A percentile compares a stretch with the other conserved stretches of the same genome.
phyloP scores from a whole-genome alignment of 2,329 filamentous ascomycete species.

The Fusarium compactum region DNA sequence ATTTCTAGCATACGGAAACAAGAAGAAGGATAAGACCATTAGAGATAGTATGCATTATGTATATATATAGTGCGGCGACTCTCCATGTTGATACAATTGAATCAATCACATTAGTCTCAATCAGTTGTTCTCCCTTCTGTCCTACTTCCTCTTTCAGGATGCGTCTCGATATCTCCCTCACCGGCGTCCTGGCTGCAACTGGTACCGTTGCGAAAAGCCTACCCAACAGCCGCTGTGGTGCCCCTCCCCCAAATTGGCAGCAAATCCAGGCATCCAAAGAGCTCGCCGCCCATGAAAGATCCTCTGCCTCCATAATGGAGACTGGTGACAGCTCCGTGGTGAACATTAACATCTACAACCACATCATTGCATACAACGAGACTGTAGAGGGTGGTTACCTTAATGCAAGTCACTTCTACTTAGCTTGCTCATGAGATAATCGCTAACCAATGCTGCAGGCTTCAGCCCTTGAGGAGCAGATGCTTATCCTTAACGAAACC shows the following conservation, averaged over 20 bases:
- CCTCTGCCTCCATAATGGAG: no score
- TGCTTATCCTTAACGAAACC: neutral
- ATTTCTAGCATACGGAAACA: neutral
- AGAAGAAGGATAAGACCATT: no score
- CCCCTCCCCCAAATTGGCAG: no score
- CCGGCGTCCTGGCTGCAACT: neutral
- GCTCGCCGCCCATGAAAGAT: no score
- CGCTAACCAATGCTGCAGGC: neutral
- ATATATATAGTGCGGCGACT: no score
- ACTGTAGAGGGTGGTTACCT: neutral
- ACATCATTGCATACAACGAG: neutral
- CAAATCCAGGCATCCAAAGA: no score
- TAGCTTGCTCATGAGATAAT: neutral
- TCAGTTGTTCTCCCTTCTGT: neutral
- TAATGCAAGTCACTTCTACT: neutral
- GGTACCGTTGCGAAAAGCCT: neutral
- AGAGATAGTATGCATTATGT: no score
- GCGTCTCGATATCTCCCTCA: neutral
- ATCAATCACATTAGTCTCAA: no score
- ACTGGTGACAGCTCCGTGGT: no score
- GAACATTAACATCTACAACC: neutral
- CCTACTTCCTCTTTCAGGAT: neutral
- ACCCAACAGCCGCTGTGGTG: neutral
- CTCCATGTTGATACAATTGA: no score
- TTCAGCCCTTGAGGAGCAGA: neutral